A percentile compares a stretch with the other conserved stretches of the same genome.
These are phyloP conservation scores for Ophiobolus disseminans DNA, from an alignment of 2,329 filamentous ascomycete genomes.

Conservation along the genomic window DNA sequence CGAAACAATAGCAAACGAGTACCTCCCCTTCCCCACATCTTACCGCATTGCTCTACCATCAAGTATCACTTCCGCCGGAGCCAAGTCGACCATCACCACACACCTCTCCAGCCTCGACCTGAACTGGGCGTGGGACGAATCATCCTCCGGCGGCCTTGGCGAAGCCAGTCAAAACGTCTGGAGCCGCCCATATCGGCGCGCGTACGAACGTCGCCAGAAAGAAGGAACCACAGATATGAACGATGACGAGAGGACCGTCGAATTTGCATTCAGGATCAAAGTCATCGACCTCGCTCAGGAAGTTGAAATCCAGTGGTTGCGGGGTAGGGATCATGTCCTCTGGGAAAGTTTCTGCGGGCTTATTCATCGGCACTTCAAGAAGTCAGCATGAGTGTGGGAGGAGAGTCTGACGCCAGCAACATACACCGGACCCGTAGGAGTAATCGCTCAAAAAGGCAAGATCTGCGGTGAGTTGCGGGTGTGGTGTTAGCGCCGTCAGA, in stretches of 20 bases:
- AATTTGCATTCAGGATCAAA: constrained; percentile 52
- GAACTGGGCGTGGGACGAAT: constrained; percentile 68
- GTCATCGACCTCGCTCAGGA: constrained; percentile 44
- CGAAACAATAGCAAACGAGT: constrained; percentile 56
- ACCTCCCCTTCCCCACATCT: constrained; percentile 61
- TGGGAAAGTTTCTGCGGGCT: constrained; percentile 92
- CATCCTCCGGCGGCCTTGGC: constrained; percentile 64
- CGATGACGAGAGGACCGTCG: constrained; percentile 32
- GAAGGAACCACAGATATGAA: constrained; percentile 31
- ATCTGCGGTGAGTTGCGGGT: too few species aligned
- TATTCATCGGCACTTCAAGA: constrained; percentile 33
- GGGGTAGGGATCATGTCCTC: constrained; percentile 73
- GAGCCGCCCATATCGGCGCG: constrained; percentile 75
- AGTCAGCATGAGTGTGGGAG: constrained; percentile 12
- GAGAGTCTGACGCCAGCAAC: too few species aligned
- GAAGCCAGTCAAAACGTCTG: constrained; percentile 76
- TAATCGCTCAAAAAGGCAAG: too few species aligned
- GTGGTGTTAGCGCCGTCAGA: too few species aligned
- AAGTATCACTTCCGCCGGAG: constrained; percentile 26
- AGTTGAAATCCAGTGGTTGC: constrained; percentile 70
- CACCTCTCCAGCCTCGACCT: constrained; percentile 66
- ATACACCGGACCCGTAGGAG: too few species aligned
- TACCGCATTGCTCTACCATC: constrained; percentile 54
- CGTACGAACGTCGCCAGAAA: constrained; percentile 50
- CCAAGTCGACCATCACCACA: constrained; percentile 51